Evolutionary conservation across 2,329 filamentous ascomycete genomes (phyloP), one percentile per base, ranked within the genome.

Genomic region (Calonectria pauciramosa): DNA sequence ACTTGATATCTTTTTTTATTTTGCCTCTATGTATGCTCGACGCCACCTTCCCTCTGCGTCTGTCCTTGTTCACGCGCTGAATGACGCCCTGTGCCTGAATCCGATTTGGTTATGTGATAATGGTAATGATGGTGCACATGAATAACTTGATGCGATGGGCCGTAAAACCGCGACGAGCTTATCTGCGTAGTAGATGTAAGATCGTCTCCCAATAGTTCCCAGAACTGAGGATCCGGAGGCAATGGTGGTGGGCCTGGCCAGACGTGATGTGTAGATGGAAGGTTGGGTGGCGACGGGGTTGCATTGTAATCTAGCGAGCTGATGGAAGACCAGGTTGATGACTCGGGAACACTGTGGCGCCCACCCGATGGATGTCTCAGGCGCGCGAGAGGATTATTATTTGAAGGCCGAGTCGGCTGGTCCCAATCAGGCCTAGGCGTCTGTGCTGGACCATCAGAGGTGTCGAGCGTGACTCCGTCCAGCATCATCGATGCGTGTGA

Each of bases 41-140:
- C 14, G 6, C 23, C 36, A 11, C 23, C 59, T n/a, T 64, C 59
- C 23, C 38, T 38, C 26, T 18, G 30, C 14, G 36, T 10, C 16
- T 23, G 32, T 18, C 49, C 65, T 20, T 56, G 32, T 30, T 30
- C n/a, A 13, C 23, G 49, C 26, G 23, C n/a, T 16, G 32, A 13
- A n/a, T 54, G 47, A 44, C 26, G 54, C 32, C 20, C 4, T 14
- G 47, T 23, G 26, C 13, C n/a, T 28, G 65, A n/a, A 44, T 56
- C 65, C 1, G 47, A 38, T 26, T 68, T 68, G 8, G 49, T 68
- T 20, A 68, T 68, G 34, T 79, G 78, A n/a, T 79, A 79, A 1
- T 79, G 78, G 2, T 79, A 79, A 14, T 79, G 73, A 9, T 79
- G 78, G 13, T 79, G 78, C 0, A 79, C 75, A 47, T 79, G 78